Conservation (phyloP, 495 filamentous ascomycete genomes). For the Cryomyces minteri region DNA sequence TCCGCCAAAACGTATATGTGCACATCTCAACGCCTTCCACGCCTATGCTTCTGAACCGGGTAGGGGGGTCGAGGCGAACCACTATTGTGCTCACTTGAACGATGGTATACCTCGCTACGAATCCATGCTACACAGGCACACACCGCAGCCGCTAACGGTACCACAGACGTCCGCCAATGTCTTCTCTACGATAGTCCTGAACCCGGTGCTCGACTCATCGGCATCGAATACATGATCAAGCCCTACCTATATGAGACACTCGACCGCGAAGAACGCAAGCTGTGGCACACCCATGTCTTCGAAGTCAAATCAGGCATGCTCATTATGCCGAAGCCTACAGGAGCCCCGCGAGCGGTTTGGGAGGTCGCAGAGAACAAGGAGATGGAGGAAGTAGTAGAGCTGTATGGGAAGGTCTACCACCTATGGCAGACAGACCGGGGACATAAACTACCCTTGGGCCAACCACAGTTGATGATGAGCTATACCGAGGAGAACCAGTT, state of each 20-base stretch:
- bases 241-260: conserved; percentile 49
- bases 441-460: conserved; percentile 52
- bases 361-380: conserved; percentile 59
- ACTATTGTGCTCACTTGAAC: conserved; percentile 70
- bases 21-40: conserved; percentile 74
- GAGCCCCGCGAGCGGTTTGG: conserved; percentile 39
- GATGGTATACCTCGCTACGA: conserved; percentile 24
- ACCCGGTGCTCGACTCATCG: conserved; percentile 54
- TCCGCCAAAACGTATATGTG: conserved; percentile 62
- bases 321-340: conserved; percentile 53
- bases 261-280: conserved; percentile 39
- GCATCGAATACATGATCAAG: conserved; percentile 87
- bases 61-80: conserved; percentile 57
- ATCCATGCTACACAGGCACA: conserved; percentile 4
- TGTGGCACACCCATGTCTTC: conserved; percentile 73
- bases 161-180: conserved; percentile 53
- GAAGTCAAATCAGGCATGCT: conserved; percentile 81
- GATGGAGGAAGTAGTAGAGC: conserved; percentile 49
- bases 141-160: background rate
- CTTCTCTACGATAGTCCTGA: conserved; percentile 60
- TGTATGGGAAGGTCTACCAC: conserved; percentile 87
- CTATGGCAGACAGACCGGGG: conserved; percentile 81
- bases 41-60: conserved; percentile 51
- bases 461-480: conserved; percentile 63
- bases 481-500: conserved; percentile 40